These are phyloP conservation scores for Cenococcum geophilum DNA, from an alignment of 495 filamentous ascomycete genomes.

Conservation along the genomic window DNA sequence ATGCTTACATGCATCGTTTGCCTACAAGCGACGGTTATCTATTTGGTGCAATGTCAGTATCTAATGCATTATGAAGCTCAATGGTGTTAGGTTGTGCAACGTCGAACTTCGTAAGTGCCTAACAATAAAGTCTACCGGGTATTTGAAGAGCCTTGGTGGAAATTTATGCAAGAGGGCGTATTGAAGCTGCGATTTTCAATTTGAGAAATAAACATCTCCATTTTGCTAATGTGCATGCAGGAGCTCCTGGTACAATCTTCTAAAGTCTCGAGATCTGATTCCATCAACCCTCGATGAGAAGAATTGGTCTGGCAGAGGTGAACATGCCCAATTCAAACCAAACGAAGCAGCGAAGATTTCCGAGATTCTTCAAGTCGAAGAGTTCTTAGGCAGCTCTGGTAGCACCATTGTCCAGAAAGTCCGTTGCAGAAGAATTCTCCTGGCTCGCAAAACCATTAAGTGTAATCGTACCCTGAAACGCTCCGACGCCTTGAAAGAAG, in stretches of 20 bases:
- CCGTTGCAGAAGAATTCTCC: not conserved
- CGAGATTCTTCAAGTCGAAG: not conserved
- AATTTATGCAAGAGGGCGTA: too few relatives aligned
- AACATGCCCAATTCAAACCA: conserved; percentile 6
- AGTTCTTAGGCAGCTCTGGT: not conserved
- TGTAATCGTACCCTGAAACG: conserved; percentile 9
- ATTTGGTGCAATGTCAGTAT: too few relatives aligned
- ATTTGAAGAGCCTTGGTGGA: too few relatives aligned
- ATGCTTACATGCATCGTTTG: too few relatives aligned
- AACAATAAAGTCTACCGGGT: too few relatives aligned
- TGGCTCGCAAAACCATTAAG: conserved; percentile 8
- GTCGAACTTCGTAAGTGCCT: too few relatives aligned
- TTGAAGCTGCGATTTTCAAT: too few relatives aligned
- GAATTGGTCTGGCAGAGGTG: conserved; percentile 5
- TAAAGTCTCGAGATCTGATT: not conserved
- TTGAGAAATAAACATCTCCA: too few relatives aligned
- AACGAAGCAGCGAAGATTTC: not conserved
- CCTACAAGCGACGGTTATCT: too few relatives aligned
- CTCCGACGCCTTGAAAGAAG: conserved; percentile 6
- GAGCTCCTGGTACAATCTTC: conserved; percentile 1
- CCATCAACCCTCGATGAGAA: not conserved
- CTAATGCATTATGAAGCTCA: too few relatives aligned
- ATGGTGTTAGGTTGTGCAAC: too few relatives aligned
- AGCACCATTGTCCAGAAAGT: conserved; percentile 1
- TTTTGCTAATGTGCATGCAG: not conserved